These are phyloP conservation scores for Coemansia sp. DNA, from an alignment of 371 early-diverging fungal species.

Conservation along the genomic window DNA sequence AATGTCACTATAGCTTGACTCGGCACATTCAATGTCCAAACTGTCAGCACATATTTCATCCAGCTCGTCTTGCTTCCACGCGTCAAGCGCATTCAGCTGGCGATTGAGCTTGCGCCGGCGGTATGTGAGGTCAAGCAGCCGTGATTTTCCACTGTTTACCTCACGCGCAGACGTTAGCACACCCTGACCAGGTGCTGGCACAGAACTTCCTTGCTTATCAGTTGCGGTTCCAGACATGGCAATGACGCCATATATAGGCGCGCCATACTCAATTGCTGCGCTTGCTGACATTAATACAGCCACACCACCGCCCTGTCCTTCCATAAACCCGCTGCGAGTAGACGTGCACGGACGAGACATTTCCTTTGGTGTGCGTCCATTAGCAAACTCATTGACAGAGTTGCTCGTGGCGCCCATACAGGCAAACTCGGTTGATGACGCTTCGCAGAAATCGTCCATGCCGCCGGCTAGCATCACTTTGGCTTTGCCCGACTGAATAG, in stretches of 20 bases:
- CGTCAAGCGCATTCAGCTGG: conserved; percentile 76
- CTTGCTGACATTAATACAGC: conserved; percentile 88
- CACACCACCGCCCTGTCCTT: conserved; percentile 91
- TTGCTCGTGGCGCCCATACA: conserved; percentile 67
- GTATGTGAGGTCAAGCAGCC: conserved; percentile 72
- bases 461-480: conserved; percentile 91
- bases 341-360: conserved; percentile 80
- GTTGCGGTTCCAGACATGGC: conserved; percentile 90
- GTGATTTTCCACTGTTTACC: neutral
- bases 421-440: conserved; percentile 74
- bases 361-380: conserved; percentile 85
- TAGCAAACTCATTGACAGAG: conserved; percentile 80
- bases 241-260: conserved; percentile 90
- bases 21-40: neutral
- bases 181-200: conserved; percentile 95
- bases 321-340: conserved; percentile 78
- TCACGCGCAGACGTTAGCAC: conserved; percentile 71
- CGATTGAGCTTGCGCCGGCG: conserved; percentile 77
- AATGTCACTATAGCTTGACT: no score
- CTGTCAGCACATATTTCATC: neutral
- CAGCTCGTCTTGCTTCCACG: conserved; percentile 73
- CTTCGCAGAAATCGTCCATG: conserved; percentile 90
- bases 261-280: conserved; percentile 91
- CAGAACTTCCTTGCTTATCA: conserved; percentile 93
- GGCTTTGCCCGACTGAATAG: conserved; percentile 86